Base-by-base conservation (phyloP, 2,329 filamentous ascomycete genomes). In the Sporothrix sp. region DNA sequence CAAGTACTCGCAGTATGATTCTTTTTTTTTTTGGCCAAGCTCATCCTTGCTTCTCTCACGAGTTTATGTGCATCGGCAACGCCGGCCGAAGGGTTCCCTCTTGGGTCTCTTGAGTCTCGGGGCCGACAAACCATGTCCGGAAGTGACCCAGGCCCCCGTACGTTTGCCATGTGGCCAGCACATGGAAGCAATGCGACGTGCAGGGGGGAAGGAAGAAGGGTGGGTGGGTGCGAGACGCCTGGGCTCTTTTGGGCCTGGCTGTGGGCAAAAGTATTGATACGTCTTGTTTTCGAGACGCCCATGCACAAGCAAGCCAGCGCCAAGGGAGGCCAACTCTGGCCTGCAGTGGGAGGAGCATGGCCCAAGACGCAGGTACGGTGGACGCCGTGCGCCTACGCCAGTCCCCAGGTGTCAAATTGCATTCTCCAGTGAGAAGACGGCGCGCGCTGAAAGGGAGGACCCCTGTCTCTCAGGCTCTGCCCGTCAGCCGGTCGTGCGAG, bases 151-250 rank as follows among this genome's bases (percentile, higher is more conserved):
- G 21, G 21, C 14, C 18, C 43, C 30, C 16, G 25, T 21, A 9
- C 14, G 10, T 14, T 20, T 25, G 46, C 46, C 46, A 40, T 48
- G 46, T 48, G 46, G 35, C 46, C 14, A 16, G 18, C 36, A 40
- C 46, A 33, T 48, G 46, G 32, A 21, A 10, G 11, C 27, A 43
- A 32, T 21, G 40, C 10, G 27, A 20, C 28, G n/a, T 8, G 14
- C 38, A 27, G 25, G 27, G 23, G 28, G 23, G 28, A 3, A 16
- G 25, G 4, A 30, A 2, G 27, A 23, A 18, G 35, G 39, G 13
- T n/a, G n/a, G n/a, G n/a, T n/a, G n/a, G n/a, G n/a, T n/a, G n/a
- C n/a, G n/a, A n/a, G n/a, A n/a, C n/a, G n/a, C n/a, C n/a, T n/a
- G n/a, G n/a, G n/a, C n/a, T n/a, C n/a, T n/a, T n/a, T n/a, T n/a